A percentile compares a stretch with the other conserved stretches of the same genome.
Evolutionary conservation across 768 basidiomycete species (phyloP).

Genomic region (Leccinellum luteum): DNA sequence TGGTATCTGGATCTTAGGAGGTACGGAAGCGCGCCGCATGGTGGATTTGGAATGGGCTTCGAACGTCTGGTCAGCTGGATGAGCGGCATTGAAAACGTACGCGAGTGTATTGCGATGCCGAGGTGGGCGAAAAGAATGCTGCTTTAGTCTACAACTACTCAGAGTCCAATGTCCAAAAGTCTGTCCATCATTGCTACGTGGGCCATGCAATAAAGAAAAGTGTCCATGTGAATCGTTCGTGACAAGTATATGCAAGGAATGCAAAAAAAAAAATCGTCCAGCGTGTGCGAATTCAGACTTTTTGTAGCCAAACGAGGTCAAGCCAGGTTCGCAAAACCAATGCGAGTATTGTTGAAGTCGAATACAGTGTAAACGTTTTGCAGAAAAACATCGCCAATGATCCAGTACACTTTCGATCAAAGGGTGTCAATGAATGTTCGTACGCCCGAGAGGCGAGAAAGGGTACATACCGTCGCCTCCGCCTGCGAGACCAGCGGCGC

Average conservation of each 20-base stretch:
- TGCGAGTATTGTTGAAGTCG: slow-evolving; percentile 31
- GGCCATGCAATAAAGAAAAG: neutral
- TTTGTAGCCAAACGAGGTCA: slow-evolving; percentile 1
- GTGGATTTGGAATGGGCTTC: slow-evolving; percentile 95
- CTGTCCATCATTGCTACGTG: neutral
- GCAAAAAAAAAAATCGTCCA: slow-evolving; percentile 3
- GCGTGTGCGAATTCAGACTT: neutral
- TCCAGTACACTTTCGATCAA: slow-evolving; percentile 24
- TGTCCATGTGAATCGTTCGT: neutral
- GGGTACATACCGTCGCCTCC: slow-evolving; percentile 21
- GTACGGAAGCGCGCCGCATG: slow-evolving; percentile 88
- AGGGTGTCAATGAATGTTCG: neutral
- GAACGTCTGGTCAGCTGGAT: slow-evolving; percentile 89
- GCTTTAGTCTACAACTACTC: slow-evolving; percentile 35
- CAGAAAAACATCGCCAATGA: slow-evolving; percentile 36
- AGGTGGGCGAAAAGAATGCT: slow-evolving; percentile 82
- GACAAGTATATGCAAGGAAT: neutral
- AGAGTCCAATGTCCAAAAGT: neutral
- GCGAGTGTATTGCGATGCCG: slow-evolving; percentile 91
- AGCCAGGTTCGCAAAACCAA: slow-evolving; percentile 41
- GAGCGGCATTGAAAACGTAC: slow-evolving; percentile 83
- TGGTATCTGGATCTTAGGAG: slow-evolving; percentile 86
- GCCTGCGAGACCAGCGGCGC: slow-evolving; percentile 37
- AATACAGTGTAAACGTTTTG: slow-evolving; percentile 33
- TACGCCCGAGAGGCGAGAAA: neutral